Evolutionary conservation across 179 eudicot species (phyloP), one percentile per base, ranked within the genome.

Genomic region (Camellia oleifera): DNA sequence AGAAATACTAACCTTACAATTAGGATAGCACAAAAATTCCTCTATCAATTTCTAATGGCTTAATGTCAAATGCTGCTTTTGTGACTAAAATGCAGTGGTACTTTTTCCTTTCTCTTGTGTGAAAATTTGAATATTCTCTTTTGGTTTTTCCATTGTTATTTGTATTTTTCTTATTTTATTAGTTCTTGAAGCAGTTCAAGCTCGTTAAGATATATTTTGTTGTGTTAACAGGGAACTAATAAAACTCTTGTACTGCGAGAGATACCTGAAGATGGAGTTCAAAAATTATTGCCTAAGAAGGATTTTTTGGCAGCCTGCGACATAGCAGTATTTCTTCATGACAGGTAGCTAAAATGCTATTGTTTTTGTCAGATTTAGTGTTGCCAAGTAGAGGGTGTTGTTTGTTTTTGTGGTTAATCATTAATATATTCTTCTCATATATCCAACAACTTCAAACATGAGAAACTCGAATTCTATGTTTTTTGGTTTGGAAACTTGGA

Each of bases 301-400:
- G 97, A 94, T 67, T 89, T 93, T 63, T 85, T 94, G 77, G 98
- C 97, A 77, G 88, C 90, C 32, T 96, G 99, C 78, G 98, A 96
- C 73, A 81, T 92, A 66, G 98, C 99, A 62, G 83, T 96, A 66
- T 96, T 96, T 88, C 92, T 96, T 8, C 91, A 92, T 89, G 97
- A 97, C 86, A 94, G 98, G 98, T 92, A 81, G 40, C 69, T 81
- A 20, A 48, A 72, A 66, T 54, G 4, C 69, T 26, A 20, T 14
- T 75, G 42, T 53, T 4, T 69, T 69, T 69, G 20, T 68, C 45
- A 23, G 62, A 52, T 50, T 57, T 57, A 18, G 45, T 79, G 77
- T 18, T 32, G 40, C 40, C 40, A 32, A 54, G 45, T 5, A 48
- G 62, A 57, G 62, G 62, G 14, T 57, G 62, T 2, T 57, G n/a